Percentiles rank a stretch among this genome's conserved stretches.
These are phyloP conservation scores for Cryptococcus sp. DNA, from an alignment of 1,284 basidiomycete genomes.

Conservation along the genomic window DNA sequence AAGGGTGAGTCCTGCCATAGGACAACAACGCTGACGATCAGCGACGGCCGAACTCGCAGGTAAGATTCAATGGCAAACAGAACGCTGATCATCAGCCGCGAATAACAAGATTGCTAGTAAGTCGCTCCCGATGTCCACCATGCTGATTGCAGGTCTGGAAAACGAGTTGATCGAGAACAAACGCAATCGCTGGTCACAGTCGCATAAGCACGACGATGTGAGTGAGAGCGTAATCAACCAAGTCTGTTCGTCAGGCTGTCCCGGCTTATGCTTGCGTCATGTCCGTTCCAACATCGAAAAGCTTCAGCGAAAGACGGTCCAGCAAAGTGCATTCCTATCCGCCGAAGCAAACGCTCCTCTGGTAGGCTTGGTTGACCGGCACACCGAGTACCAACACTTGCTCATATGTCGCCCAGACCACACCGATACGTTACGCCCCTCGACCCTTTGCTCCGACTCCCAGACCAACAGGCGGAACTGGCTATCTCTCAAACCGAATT, in stretches of 20 bases:
- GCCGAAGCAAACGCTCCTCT: too few relatives aligned
- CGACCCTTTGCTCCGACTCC: too few relatives aligned
- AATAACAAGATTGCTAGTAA: constrained; percentile 21
- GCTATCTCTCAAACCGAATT: too few relatives aligned
- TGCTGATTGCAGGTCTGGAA: constrained; percentile 13
- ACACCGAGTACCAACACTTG: too few relatives aligned
- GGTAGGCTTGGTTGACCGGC: too few relatives aligned
- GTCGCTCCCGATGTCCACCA: constrained; percentile 4
- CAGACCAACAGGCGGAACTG: too few relatives aligned
- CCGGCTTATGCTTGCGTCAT: too few relatives aligned
- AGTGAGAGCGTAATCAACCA: not conserved
- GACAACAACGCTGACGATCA: constrained; percentile 5
- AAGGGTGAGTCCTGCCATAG: constrained; percentile 15
- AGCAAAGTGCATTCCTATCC: too few relatives aligned
- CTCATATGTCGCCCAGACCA: too few relatives aligned
- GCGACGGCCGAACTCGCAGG: constrained; percentile 23
- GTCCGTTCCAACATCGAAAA: too few relatives aligned
- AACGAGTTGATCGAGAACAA: constrained; percentile 7
- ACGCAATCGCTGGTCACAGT: not conserved
- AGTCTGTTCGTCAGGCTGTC: not conserved
- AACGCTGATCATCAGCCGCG: constrained; percentile 12
- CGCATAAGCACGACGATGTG: constrained; percentile 2
- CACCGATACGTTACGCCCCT: too few relatives aligned
- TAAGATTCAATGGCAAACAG: constrained; percentile 2
- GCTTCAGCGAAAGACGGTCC: too few relatives aligned